phyloP scores from a whole-genome alignment of 2,329 filamentous ascomycete genomes.

The Ilyonectria robusta region DNA sequence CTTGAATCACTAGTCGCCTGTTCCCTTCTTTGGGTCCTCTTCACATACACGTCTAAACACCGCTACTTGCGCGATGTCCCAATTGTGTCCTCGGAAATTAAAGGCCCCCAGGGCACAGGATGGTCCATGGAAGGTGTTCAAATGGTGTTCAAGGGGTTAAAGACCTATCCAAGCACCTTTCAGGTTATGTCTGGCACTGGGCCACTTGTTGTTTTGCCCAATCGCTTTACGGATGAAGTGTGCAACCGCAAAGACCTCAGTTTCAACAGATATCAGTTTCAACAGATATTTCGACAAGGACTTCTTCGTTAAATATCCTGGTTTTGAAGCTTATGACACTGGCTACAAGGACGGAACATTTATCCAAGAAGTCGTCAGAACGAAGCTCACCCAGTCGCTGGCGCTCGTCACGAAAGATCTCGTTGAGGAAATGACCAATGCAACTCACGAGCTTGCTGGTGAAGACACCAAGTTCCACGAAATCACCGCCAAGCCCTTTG shows the following conservation, averaged over 20 bases:
- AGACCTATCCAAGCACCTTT: not conserved
- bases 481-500: not conserved
- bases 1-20: not conserved
- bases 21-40: not conserved
- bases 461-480: constrained; percentile 4
- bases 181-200: constrained; percentile 17
- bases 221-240: constrained; percentile 8
- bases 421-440: constrained; percentile 9
- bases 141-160: constrained; percentile 2
- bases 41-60: constrained; percentile 1
- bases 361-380: constrained; percentile 11
- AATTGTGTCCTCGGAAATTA: not conserved
- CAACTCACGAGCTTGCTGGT: not conserved
- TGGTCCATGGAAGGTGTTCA: constrained; percentile 16
- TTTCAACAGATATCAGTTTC: constrained; percentile 24
- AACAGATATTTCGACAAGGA: constrained; percentile 23
- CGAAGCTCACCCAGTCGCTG: constrained; percentile 11
- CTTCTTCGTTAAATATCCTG: constrained; percentile 21
- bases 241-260: constrained; percentile 23
- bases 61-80: not conserved
- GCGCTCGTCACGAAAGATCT: constrained; percentile 11
- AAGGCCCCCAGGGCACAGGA: constrained; percentile 1
- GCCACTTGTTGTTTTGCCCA: constrained; percentile 3
- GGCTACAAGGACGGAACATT: constrained; percentile 16
- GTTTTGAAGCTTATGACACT: constrained; percentile 21